A percentile compares a stretch with the other conserved stretches of the same genome.
Conservation (phyloP, 257 asterid species). For the Anisodus acutangulus region DNA sequence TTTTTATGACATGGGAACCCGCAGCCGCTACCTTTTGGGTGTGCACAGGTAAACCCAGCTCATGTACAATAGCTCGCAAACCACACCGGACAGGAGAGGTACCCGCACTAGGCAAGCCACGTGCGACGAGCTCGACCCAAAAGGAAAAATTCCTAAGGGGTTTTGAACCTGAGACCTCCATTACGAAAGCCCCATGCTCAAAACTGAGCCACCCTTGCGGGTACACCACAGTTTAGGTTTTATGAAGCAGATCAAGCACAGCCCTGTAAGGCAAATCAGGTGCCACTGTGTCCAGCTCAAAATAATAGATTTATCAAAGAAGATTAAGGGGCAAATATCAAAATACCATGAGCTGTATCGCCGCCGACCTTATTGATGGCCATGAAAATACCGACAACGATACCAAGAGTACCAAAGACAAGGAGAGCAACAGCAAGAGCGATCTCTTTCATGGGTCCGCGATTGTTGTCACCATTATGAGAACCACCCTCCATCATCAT, state of each 20-base stretch:
- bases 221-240: neutral
- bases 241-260: neutral
- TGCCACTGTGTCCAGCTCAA: neutral
- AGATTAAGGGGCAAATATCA: neutral
- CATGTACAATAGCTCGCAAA: no score
- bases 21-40: no score
- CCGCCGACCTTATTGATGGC: constrained; percentile 89
- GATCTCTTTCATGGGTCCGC: constrained; percentile 96
- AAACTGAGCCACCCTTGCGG: no score
- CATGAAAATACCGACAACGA: constrained; percentile 76
- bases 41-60: no score
- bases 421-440: constrained; percentile 85
- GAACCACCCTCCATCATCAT: constrained; percentile 86
- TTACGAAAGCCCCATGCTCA: no score
- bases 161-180: no score
- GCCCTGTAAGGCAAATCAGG: neutral
- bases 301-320: neutral
- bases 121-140: no score
- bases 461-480: constrained; percentile 61
- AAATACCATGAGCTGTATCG: constrained; percentile 89
- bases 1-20: neutral
- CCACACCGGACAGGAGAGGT: no score
- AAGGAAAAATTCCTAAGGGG: no score
- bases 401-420: constrained; percentile 79
- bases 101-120: no score